Base-by-base conservation (phyloP, 2,329 filamentous ascomycete genomes). In the Decorospora gaudefroyi region DNA sequence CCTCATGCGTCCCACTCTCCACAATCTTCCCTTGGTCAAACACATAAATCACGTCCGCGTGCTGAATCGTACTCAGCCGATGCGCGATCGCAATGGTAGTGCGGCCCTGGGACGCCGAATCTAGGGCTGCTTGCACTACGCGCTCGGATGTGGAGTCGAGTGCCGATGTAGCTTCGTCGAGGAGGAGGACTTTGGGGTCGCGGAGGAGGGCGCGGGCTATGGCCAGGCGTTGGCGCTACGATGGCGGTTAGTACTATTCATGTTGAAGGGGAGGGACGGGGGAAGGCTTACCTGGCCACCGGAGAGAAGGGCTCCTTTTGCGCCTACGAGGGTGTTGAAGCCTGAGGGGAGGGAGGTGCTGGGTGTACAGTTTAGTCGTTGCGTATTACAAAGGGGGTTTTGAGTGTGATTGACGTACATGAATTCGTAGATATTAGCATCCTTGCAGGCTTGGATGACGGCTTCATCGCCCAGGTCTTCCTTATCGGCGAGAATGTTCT, bases 51-150 rank as follows among this genome's bases (percentile, higher is more conserved):
- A 92, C 75, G 65, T 97, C 92, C 0, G 92, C 92, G 67, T 93
- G 91, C 67, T 96, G 90, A 49, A 97, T 96, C 0, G 93, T 96
- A 63, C 85, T 90, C 4, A 99, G 75, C 16, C 93, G 80, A 72
- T 99, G 92, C 3, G 93, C 93, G 1, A 99, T 92, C 1, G 92
- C 91, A 51, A 99, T 93, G 0, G 92, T 97, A 81, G 90, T 95
- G 37, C 90, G 81, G 7, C 89, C 89, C 72, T 88, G 86, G 13
- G 89, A 86, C 1, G 90, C 90, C 51, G 84, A 83, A 69, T 96
- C 88, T 11, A 93, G 77, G 0, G 88, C 88, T 0, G 81, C 85
- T 71, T 93, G 88, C 22, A 93, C 88, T 1, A 90, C 84, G 62
- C 89, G 85, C 70, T 92, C 88, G 4, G 64, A 65, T 10, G 62